phyloP scores from a whole-genome alignment of 768 basidiomycete species.

The Multifurca ochricompacta region DNA sequence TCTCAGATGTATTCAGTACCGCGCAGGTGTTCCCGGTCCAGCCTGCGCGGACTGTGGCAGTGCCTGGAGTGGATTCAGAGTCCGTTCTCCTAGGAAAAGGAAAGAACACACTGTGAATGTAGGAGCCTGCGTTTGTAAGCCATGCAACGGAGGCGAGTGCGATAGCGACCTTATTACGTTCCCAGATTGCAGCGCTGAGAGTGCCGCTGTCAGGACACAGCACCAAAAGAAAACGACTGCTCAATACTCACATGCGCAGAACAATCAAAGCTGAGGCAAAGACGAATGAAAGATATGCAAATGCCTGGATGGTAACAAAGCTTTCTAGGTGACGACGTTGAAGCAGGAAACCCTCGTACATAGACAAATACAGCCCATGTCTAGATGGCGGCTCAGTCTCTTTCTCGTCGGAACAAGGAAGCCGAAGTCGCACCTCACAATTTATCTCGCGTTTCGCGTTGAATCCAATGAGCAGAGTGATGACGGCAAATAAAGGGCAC shows the following conservation, averaged over 20 bases:
- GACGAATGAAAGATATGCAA: neutral
- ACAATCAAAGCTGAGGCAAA: conserved; percentile 13
- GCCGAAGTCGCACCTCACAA: neutral
- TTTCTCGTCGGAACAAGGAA: neutral
- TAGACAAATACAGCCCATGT: neutral
- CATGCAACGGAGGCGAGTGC: neutral
- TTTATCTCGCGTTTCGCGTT: neutral
- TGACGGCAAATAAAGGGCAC: neutral
- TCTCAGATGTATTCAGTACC: neutral
- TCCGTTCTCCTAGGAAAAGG: neutral
- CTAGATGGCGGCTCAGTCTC: neutral
- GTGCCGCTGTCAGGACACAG: neutral
- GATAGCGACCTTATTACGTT: neutral
- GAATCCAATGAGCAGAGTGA: neutral
- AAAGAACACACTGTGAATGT: neutral
- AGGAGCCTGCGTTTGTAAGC: neutral
- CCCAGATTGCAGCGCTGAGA: conserved; percentile 5
- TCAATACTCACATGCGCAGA: conserved; percentile 10
- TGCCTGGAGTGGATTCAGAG: neutral
- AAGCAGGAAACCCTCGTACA: neutral
- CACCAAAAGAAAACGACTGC: neutral
- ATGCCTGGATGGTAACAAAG: neutral
- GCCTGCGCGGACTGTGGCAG: neutral
- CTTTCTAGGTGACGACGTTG: neutral
- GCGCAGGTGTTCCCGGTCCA: neutral